phyloP scores from a whole-genome alignment of 2,329 filamentous ascomycete species.

The Beauveria australis region DNA sequence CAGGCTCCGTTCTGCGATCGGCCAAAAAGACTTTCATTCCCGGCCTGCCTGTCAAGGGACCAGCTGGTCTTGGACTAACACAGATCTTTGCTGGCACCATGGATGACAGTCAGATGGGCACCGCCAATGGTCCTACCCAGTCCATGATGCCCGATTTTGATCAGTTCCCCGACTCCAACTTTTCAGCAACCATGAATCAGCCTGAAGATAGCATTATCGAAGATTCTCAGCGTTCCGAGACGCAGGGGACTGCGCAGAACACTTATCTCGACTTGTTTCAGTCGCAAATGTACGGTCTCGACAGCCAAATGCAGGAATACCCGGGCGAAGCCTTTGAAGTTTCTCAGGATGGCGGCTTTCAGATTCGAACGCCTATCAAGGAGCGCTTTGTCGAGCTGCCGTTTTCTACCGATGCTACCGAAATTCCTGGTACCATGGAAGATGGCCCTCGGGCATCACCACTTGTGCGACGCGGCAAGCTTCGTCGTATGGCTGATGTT shows the following conservation, averaged over 20 bases:
- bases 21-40: slow-evolving; percentile 64
- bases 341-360: slow-evolving; percentile 75
- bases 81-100: slow-evolving; percentile 90
- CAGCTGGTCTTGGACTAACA: slow-evolving; percentile 66
- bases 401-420: slow-evolving; percentile 62
- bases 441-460: slow-evolving; percentile 53
- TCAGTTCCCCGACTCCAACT: slow-evolving; percentile 49
- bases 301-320: slow-evolving; percentile 42
- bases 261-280: slow-evolving; percentile 52
- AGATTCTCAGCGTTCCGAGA: slow-evolving; percentile 32
- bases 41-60: slow-evolving; percentile 51
- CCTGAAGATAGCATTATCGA: slow-evolving; percentile 42
- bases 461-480: slow-evolving; percentile 50
- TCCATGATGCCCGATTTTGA: slow-evolving; percentile 51
- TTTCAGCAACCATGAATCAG: slow-evolving; percentile 51
- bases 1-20: slow-evolving; percentile 58
- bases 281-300: slow-evolving; percentile 51
- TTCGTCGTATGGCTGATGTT: slow-evolving; percentile 35
- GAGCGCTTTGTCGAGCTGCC: slow-evolving; percentile 57
- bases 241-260: slow-evolving; percentile 31
- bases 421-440: slow-evolving; percentile 34
- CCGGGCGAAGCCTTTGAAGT: slow-evolving; percentile 57
- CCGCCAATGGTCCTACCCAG: slow-evolving; percentile 26
- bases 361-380: slow-evolving; percentile 62
- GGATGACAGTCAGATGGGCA: slow-evolving; percentile 50